A percentile compares a stretch with the other conserved stretches of the same genome.
Evolutionary conservation across 345 rosid species (phyloP).

Genomic region (Streptanthus diversifolius): DNA sequence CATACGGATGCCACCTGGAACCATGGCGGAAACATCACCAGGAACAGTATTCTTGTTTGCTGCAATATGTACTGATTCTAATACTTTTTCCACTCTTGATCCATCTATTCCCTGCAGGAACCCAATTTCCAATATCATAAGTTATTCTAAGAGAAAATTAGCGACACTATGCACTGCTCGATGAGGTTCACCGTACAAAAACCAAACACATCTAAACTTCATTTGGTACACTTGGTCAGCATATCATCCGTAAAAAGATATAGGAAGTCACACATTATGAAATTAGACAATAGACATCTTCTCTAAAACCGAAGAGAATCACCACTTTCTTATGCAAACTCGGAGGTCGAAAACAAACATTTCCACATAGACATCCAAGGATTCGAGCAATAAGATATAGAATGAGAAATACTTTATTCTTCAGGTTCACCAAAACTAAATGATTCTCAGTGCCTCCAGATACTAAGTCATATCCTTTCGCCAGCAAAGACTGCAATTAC

Average conservation of each 20-base stretch:
- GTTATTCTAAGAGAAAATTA: neutral
- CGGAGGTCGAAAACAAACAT: neutral
- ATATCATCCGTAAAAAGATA: neutral
- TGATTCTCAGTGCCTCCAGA: slow-evolving; percentile 98
- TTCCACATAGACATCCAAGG: neutral
- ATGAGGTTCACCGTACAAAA: neutral
- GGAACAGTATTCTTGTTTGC: slow-evolving; percentile 97
- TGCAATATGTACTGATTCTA: slow-evolving; percentile 87
- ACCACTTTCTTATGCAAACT: neutral
- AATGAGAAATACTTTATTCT: slow-evolving; percentile 55
- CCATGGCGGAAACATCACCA: slow-evolving; percentile 98
- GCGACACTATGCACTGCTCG: neutral
- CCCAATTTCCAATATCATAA: neutral
- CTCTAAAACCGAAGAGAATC: neutral
- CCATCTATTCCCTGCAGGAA: slow-evolving; percentile 80
- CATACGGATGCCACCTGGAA: slow-evolving; percentile 97
- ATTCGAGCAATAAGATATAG: neutral
- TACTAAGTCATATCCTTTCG: slow-evolving; percentile 77
- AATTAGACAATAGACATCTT: neutral
- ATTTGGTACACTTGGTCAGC: neutral
- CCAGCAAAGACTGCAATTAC: slow-evolving; percentile 60
- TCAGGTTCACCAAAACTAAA: slow-evolving; percentile 83
- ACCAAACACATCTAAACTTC: neutral
- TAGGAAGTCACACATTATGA: neutral
- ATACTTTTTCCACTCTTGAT: slow-evolving; percentile 89